Base-by-base conservation (phyloP, 1,284 basidiomycete species). In the Trichosporon faecale region DNA sequence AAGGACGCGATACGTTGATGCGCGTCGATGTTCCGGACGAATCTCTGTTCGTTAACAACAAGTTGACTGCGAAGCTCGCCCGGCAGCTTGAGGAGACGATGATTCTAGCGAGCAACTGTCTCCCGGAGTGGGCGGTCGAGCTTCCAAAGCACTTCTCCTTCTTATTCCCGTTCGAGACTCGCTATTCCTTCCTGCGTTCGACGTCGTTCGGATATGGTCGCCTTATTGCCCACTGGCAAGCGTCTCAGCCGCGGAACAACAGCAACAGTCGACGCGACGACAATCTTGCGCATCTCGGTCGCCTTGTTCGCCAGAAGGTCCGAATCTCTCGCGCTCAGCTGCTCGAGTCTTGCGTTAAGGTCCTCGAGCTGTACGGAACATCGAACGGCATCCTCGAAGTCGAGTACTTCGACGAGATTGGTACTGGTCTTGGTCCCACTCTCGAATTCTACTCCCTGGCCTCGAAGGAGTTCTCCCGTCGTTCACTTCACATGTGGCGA, bases 321-420 rank as follows among this genome's bases (percentile, higher is more conserved):
- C 89, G 97, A 64, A 98, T 99, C 75, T 95, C 94, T 35, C 89
- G 97, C 69, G 91, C 92, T 75, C 93, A 96, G 77, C 90, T 99
- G 46, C 87, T 99, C 27, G 95, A 98, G 79, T 97, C 94, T n/a
- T 95, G 94, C 0, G 91, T 96, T 79, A 98, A 98, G 83, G 96
- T 98, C 2, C 95, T 99, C 76, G 96, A 99, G 84, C 86, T 99
- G 27, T 99, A 98, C 78, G 96, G 95, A 7, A 84, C 84, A 0
- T 94, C 92, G 12, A 92, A 91, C 6, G 94, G 94, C 0, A 90
- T 98, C 60, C 88, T 99, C 23, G 96, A 99, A 82, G 94, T 99
- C 66, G 95, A 99, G 83, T 99, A 98, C 86, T 98, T 98, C 80
- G 95, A 98, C 79, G 97, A 99, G 86, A 96, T 98, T 65, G 97